Evolutionary conservation across 139 green algal genomes (phyloP), one percentile per base, ranked within the genome.

Genomic region (Chlorella vulgaris): DNA sequence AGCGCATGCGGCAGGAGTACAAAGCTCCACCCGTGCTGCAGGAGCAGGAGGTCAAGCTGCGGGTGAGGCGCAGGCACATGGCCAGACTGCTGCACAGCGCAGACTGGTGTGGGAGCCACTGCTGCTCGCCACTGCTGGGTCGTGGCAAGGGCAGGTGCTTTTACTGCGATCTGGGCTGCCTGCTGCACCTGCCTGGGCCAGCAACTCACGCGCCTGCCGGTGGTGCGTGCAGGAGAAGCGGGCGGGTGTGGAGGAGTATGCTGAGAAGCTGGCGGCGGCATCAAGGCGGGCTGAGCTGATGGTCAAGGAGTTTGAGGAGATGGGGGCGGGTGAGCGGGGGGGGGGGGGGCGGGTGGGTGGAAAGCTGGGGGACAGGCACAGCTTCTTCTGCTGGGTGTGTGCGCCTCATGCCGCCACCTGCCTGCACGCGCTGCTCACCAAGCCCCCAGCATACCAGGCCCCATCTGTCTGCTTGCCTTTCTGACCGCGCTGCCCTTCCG

Each of bases 291-390:
- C 93, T 7, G 91, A 95, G 66, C 68, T 78, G n/a, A 39, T 96
- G 60, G 74, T 95, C 28, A 85, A 86, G 51, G 81, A 89, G 81
- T 90, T 96, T 83, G 86, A 96, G 77, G 82, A 91, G 29, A 50
- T 90, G 51, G 89, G 88, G 35, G 83, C 80, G 13, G 68, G 73
- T 69, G 62, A 47, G 63, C 18, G 76, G 75, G 2, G 63, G 36
- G 19, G 58, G 22, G 47, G 71, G 38, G 24, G 7, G 21, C 38
- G 38, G 24, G 13, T 75, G 67, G 13, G 31, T 4, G 68, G 28
- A n/a, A 50, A 13, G 50, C 28, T 26, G 8, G 38, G 36, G 66
- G 18, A 29, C 2, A 15, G 3, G 28, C n/a, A n/a, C n/a, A n/a
- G n/a, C n/a, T n/a, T n/a, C n/a, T n/a, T n/a, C n/a, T n/a, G n/a